Percentiles rank a stretch among this genome's conserved stretches.
These are phyloP conservation scores for Melampsora larici-populina DNA, from an alignment of 1,284 basidiomycete genomes.

Conservation along the genomic window DNA sequence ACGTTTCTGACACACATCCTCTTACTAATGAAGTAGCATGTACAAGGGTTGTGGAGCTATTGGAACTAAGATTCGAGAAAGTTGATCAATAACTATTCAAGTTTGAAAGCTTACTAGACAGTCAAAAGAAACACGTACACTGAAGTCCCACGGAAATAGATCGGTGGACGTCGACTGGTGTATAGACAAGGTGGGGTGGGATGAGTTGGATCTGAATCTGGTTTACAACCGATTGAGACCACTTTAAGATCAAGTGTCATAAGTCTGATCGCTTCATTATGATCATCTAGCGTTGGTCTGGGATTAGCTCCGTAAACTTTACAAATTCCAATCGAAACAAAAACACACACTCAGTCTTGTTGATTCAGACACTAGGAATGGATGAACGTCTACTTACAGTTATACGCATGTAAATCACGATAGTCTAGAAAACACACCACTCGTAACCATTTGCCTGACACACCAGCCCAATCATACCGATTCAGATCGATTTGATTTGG, in stretches of 20 bases:
- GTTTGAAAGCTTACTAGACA: background rate
- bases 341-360: too few species aligned
- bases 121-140: constrained; percentile 9
- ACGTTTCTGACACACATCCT: constrained; percentile 30
- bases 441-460: constrained; percentile 22
- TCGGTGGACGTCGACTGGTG: background rate
- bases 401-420: constrained; percentile 17
- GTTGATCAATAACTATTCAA: too few species aligned
- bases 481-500: background rate
- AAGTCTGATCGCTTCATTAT: constrained; percentile 2
- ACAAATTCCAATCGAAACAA: background rate
- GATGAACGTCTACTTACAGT: constrained; percentile 8
- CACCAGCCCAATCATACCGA: constrained; percentile 41
- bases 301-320: background rate
- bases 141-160: constrained; percentile 29
- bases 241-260: constrained; percentile 41
- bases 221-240: constrained; percentile 8
- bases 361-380: background rate
- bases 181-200: background rate
- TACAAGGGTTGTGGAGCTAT: background rate
- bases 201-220: background rate
- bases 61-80: background rate
- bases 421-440: constrained; percentile 31
- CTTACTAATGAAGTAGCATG: constrained; percentile 2
- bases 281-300: constrained; percentile 1